A percentile compares a stretch with the other conserved stretches of the same genome.
Conservation (phyloP, 208 protist species). For the Acanthamoeba royreba region DNA sequence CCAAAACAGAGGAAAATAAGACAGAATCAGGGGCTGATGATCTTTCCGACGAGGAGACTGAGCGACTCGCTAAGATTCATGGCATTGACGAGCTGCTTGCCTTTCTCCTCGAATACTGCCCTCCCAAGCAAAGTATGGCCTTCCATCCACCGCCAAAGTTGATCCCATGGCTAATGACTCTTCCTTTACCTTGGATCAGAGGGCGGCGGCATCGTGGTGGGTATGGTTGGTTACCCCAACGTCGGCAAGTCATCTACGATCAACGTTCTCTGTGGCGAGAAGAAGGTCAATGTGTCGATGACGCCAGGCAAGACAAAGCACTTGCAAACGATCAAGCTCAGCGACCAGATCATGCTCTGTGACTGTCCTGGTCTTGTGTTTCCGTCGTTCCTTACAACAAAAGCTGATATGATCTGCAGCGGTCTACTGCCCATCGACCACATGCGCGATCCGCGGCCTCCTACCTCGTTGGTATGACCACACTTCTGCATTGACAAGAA, state of each 20-base stretch:
- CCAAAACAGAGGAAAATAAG: conserved; percentile 55
- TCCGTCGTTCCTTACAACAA: conserved; percentile 78
- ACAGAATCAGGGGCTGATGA: conserved; percentile 46
- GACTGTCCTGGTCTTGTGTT: conserved; percentile 98
- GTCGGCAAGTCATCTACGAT: conserved; percentile 98
- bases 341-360: conserved; percentile 91
- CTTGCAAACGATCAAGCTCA: conserved; percentile 90
- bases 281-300: conserved; percentile 93
- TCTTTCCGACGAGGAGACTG: neutral
- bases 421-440: conserved; percentile 95
- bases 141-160: neutral
- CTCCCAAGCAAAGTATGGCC: neutral
- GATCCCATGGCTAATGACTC: neutral
- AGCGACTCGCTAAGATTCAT: neutral
- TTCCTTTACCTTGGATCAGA: neutral
- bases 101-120: neutral
- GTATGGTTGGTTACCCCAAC: conserved; percentile 97
- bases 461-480: conserved; percentile 68
- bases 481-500: neutral
- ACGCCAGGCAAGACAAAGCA: conserved; percentile 99
- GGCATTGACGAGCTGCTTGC: neutral
- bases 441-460: conserved; percentile 72
- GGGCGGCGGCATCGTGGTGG: conserved; percentile 67
- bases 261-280: conserved; percentile 92
- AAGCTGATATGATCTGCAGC: conserved; percentile 94